Conservation (phyloP, 1,139 yeast species). For the Yamadazyma membranifaciens region DNA sequence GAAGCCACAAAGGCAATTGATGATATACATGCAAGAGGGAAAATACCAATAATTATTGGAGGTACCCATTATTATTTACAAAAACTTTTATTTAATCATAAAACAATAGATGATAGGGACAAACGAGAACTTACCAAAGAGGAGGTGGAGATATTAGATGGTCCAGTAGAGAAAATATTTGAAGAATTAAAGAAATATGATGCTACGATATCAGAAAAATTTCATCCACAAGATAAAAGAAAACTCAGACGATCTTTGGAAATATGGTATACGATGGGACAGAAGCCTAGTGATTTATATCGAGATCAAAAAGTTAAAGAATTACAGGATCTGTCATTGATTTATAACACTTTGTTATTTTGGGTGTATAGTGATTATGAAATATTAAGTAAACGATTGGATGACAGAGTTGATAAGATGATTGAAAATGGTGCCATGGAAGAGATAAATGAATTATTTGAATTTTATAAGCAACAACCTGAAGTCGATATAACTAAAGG, state of each 20-base stretch:
- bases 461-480: slow-evolving; percentile 28
- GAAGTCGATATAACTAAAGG: slow-evolving; percentile 65
- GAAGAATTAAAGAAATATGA: slow-evolving; percentile 52
- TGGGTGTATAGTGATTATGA: slow-evolving; percentile 82
- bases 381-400: slow-evolving; percentile 61
- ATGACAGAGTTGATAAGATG: slow-evolving; percentile 82
- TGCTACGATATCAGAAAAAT: slow-evolving; percentile 72
- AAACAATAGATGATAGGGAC: slow-evolving; percentile 42
- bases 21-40: slow-evolving; percentile 67
- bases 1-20: slow-evolving; percentile 65
- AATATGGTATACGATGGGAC: slow-evolving; percentile 66
- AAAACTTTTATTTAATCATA: slow-evolving; percentile 67
- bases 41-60: slow-evolving; percentile 86
- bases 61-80: slow-evolving; percentile 95
- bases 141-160: slow-evolving; percentile 51
- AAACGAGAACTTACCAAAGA: slow-evolving; percentile 29
- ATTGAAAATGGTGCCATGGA: slow-evolving; percentile 61
- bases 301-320: slow-evolving; percentile 53
- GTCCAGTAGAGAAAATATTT: slow-evolving; percentile 54
- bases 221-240: slow-evolving; percentile 88
- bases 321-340: slow-evolving; percentile 46
- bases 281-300: slow-evolving; percentile 70
- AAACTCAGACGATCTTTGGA: slow-evolving; percentile 80
- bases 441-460: slow-evolving; percentile 64
- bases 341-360: slow-evolving; percentile 67